These are phyloP conservation scores for Capsicum pubescens DNA, from an alignment of 257 asterid species.

Conservation along the genomic window DNA sequence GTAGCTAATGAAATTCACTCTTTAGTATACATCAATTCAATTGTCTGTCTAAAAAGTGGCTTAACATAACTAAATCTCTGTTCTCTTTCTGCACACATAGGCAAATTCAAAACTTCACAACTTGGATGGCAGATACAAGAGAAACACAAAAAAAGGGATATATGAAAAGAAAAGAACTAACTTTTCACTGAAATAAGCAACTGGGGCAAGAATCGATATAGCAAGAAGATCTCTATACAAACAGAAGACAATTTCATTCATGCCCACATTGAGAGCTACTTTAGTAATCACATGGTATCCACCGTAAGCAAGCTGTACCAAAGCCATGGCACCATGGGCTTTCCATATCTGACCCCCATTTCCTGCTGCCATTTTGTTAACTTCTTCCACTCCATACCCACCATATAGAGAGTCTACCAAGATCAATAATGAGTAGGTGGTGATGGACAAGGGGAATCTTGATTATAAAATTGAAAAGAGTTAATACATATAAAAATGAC, in stretches of 20 bases:
- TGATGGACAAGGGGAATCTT: background rate
- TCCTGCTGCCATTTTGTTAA: slow-evolving; percentile 38
- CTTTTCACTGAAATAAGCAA: slow-evolving; percentile 91
- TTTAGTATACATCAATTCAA: no score
- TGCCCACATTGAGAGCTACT: slow-evolving; percentile 91
- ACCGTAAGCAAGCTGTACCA: slow-evolving; percentile 78
- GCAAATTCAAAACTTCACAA: background rate
- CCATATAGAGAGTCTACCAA: background rate
- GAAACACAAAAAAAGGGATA: background rate
- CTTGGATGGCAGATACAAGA: background rate
- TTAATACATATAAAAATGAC: no score
- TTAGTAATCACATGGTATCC: slow-evolving; percentile 93
- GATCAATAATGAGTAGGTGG: background rate
- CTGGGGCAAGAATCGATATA: slow-evolving; percentile 81
- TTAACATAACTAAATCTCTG: no score
- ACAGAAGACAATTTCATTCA: slow-evolving; percentile 91
- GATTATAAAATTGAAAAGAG: background rate
- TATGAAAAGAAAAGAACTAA: slow-evolving; percentile 36
- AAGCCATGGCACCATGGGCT: slow-evolving; percentile 88
- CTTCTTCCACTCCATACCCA: background rate
- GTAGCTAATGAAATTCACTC: background rate
- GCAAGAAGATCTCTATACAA: slow-evolving; percentile 84
- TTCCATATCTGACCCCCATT: slow-evolving; percentile 65
- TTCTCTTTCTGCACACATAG: background rate
- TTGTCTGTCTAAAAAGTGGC: no score